These are phyloP conservation scores for Colletotrichum gloeosporioides DNA, from an alignment of 2,329 filamentous ascomycete genomes.

Conservation along the genomic window DNA sequence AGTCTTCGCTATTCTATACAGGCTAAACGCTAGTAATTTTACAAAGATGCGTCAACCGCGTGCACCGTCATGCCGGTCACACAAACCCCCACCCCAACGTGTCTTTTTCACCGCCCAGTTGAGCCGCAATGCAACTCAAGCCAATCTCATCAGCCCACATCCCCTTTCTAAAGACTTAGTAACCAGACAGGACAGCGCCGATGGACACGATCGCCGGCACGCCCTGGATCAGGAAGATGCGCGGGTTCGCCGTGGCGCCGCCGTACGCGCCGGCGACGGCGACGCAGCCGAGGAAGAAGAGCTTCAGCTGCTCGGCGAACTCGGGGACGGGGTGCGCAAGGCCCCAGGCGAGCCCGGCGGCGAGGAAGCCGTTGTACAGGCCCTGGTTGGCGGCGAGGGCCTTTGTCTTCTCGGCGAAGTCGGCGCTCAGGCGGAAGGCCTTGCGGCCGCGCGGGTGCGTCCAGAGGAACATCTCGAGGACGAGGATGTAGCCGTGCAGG, in stretches of 20 bases:
- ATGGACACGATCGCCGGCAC: slow-evolving; percentile 38
- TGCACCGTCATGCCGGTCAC: neutral
- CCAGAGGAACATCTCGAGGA: slow-evolving; percentile 57
- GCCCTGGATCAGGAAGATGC: slow-evolving; percentile 50
- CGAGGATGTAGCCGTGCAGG: slow-evolving; percentile 54
- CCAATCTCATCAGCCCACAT: no score
- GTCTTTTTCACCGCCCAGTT: neutral
- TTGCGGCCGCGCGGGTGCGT: slow-evolving; percentile 48
- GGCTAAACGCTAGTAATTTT: neutral
- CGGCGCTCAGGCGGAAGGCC: slow-evolving; percentile 47
- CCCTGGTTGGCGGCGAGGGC: slow-evolving; percentile 55
- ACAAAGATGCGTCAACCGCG: neutral
- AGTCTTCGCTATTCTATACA: neutral
- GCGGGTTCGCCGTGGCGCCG: slow-evolving; percentile 42
- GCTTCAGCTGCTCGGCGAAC: slow-evolving; percentile 46
- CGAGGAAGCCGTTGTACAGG: slow-evolving; percentile 59
- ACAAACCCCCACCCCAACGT: neutral
- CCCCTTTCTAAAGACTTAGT: neutral
- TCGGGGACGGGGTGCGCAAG: slow-evolving; percentile 47
- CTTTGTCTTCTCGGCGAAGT: slow-evolving; percentile 50
- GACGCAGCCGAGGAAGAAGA: slow-evolving; percentile 55
- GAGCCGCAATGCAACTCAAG: neutral
- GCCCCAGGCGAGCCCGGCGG: slow-evolving; percentile 52
- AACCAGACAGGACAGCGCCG: slow-evolving; percentile 30
- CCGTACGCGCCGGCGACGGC: slow-evolving; percentile 50